Percentiles rank a stretch among this genome's conserved stretches.
These are phyloP conservation scores for Nakataea oryzae DNA, from an alignment of 2,329 filamentous ascomycete genomes.

Conservation along the genomic window DNA sequence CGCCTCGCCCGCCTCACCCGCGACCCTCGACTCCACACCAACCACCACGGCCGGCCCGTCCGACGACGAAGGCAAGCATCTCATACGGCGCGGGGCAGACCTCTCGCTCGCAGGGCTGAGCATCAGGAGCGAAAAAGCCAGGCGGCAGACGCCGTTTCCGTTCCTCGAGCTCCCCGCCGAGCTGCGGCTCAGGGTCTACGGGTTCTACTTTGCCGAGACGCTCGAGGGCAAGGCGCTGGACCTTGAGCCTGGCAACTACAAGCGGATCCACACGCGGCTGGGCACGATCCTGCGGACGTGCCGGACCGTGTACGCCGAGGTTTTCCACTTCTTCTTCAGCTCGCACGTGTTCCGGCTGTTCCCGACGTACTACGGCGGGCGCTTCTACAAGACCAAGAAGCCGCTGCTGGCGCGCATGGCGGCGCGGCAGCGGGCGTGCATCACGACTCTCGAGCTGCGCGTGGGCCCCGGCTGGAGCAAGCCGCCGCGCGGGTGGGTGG, in stretches of 20 bases:
- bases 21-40: slow-evolving; percentile 22
- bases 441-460: slow-evolving; percentile 58
- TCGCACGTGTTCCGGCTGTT: slow-evolving; percentile 55
- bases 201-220: slow-evolving; percentile 44
- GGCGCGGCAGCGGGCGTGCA: slow-evolving; percentile 43
- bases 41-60: slow-evolving; percentile 24
- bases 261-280: slow-evolving; percentile 48
- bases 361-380: slow-evolving; percentile 45
- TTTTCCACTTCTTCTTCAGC: slow-evolving; percentile 56
- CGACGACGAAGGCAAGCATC: slow-evolving; percentile 18
- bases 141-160: slow-evolving; percentile 37
- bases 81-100: slow-evolving; percentile 22
- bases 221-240: slow-evolving; percentile 42
- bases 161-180: slow-evolving; percentile 62
- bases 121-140: slow-evolving; percentile 19
- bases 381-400: slow-evolving; percentile 63
- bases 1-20: slow-evolving; percentile 16
- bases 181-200: slow-evolving; percentile 59
- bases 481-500: slow-evolving; percentile 61
- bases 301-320: slow-evolving; percentile 50
- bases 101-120: slow-evolving; percentile 30
- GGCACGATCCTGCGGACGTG: slow-evolving; percentile 47
- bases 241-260: slow-evolving; percentile 56
- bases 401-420: slow-evolving; percentile 60
- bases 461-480: slow-evolving; percentile 64